Evolutionary conservation across 2,329 filamentous ascomycete genomes (phyloP), one percentile per base, ranked within the genome.

Genomic region (Cladosporium sp.): DNA sequence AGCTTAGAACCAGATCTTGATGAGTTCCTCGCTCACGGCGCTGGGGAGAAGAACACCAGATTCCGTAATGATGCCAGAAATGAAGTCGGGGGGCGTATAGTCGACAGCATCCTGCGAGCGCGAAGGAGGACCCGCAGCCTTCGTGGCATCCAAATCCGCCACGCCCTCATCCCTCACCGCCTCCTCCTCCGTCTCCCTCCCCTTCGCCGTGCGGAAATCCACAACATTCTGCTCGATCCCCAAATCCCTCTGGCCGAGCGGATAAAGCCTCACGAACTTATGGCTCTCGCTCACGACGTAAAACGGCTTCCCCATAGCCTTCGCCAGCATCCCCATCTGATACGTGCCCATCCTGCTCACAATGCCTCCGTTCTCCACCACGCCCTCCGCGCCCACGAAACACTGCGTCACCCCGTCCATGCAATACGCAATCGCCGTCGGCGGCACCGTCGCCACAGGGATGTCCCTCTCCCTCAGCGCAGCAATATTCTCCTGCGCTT

Each of bases 251-350:
- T 96, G 89, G 56, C 85, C 83, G 18, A 93, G 73, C 1, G 92
- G 89, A 62, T 91, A 93, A 50, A 93, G 79, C 61, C 90, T 80
- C 41, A 95, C 89, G 65, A 99, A 96, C 73, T 99, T 99, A 76
- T 99, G 93, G 62, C 88, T 95, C 74, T 99, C 93, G 1, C 87
- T 87, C 4, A 93, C 90, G 15, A 96, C 90, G 64, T 95, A 96
- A 60, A 97, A 89, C 0, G 87, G 87, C 56, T 88, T 84, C 34
- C 84, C 82, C 54, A 80, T 79, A 12, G 80, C 80, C 61, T 85
- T 84, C 4, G 91, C 90, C 47, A 96, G 74, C 59, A 89, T 75
- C 2, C 89, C 91, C 60, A 97, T 85, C 73, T 96, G 90, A 60
- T 88, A 92, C 3, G 83, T 85, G 20, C 92, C 92, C 71, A 97